Conservation (phyloP, 2,329 filamentous ascomycete genomes). For the Colletotrichum sidae region DNA sequence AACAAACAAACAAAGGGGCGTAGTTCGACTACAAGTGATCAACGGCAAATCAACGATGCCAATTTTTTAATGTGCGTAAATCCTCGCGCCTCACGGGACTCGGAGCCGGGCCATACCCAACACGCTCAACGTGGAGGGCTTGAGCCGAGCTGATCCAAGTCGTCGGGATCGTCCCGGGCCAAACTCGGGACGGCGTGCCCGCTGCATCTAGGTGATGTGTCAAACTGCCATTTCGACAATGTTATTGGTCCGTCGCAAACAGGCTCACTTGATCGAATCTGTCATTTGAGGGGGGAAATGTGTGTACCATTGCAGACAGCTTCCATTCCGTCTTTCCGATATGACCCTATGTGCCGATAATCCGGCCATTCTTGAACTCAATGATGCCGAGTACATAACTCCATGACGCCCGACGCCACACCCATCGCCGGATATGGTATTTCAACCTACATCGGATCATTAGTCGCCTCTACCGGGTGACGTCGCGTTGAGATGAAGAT, state of each 20-base stretch:
- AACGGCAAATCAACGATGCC: conserved; percentile 1
- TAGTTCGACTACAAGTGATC: not conserved
- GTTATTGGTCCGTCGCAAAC: conserved; percentile 1
- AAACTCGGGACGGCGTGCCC: not conserved
- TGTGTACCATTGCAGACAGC: not conserved
- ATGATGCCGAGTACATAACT: conserved; percentile 14
- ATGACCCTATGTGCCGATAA: conserved; percentile 3
- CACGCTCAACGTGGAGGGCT: not conserved
- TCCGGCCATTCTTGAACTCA: conserved; percentile 9
- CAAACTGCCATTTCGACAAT: conserved; percentile 2
- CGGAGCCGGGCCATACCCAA: too few species aligned
- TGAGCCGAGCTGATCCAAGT: not conserved
- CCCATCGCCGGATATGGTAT: conserved; percentile 22
- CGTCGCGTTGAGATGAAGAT: conserved; percentile 1
- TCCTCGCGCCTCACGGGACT: not conserved
- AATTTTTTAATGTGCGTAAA: not conserved
- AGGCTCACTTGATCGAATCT: not conserved
- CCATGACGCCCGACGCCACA: conserved; percentile 29
- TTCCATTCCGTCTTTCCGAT: conserved; percentile 6
- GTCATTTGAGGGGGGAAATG: not conserved
- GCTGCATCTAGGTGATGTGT: not conserved
- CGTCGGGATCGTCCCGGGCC: not conserved
- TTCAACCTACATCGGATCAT: conserved; percentile 17
- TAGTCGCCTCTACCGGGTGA: conserved; percentile 12
- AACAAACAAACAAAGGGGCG: conserved; percentile 21